phyloP scores from a whole-genome alignment of 2,329 filamentous ascomycete genomes.

The Epichloe brachyelytri region DNA sequence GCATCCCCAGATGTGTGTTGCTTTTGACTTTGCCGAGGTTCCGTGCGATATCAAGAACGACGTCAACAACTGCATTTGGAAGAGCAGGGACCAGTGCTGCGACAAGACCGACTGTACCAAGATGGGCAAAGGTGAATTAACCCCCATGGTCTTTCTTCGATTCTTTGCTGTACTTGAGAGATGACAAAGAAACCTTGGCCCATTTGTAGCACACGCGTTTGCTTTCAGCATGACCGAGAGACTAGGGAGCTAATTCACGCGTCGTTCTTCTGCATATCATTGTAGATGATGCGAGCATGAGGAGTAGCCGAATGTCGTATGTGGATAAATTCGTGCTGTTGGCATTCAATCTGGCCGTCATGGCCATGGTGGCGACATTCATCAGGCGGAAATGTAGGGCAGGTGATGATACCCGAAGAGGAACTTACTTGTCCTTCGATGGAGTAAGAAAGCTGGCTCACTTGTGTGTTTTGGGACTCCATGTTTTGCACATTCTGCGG shows the following conservation, averaged over 20 bases:
- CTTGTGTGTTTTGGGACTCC: not conserved
- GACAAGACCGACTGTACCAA: conserved; percentile 6
- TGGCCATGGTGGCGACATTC: not conserved
- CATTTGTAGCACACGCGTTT: too few relatives aligned
- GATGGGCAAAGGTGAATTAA: not conserved
- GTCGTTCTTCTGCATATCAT: too few relatives aligned
- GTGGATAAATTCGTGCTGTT: not conserved
- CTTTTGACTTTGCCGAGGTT: conserved; percentile 9
- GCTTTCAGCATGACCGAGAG: not conserved
- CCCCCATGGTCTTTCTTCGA: too few relatives aligned
- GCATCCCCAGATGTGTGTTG: conserved; percentile 8
- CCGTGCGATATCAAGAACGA: conserved; percentile 9
- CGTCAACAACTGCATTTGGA: conserved; percentile 10
- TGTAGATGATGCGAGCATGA: not conserved
- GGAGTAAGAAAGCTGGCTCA: not conserved
- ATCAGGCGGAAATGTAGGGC: not conserved
- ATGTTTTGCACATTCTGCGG: not conserved
- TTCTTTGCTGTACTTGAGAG: not conserved
- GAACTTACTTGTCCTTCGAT: not conserved
- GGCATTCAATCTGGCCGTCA: not conserved
- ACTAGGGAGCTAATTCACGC: not conserved
- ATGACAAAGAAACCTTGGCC: not conserved
- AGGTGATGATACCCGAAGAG: not conserved
- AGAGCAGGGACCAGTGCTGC: conserved; percentile 7
- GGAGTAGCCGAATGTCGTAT: not conserved